Evolutionary conservation across 176 grass and related monocot genomes (phyloP).

Genomic region (Triticum monococcum): DNA sequence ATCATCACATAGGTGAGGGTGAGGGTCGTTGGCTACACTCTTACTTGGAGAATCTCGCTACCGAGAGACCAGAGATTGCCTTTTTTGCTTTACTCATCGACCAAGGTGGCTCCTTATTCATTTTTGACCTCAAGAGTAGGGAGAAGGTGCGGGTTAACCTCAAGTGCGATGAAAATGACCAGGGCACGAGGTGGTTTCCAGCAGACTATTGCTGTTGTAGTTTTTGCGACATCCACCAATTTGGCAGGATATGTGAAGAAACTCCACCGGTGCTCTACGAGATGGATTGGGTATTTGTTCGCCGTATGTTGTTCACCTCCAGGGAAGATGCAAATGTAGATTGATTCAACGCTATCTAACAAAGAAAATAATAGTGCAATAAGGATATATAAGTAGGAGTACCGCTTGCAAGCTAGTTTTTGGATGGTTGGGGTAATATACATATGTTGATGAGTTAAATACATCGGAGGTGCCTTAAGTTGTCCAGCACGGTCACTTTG

Average conservation of each 20-base stretch:
- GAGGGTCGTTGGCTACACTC: not conserved
- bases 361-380: too few species aligned
- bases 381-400: too few species aligned
- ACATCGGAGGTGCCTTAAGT: too few species aligned
- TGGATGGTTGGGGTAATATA: too few species aligned
- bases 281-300: not conserved
- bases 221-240: not conserved
- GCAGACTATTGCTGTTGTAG: not conserved
- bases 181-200: not conserved
- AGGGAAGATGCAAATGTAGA: not conserved
- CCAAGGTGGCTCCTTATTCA: not conserved
- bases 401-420: too few species aligned
- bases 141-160: not conserved
- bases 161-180: not conserved
- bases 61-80: not conserved
- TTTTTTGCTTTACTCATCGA: not conserved
- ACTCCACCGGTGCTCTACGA: not conserved
- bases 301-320: not conserved
- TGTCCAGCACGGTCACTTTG: too few species aligned
- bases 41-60: not conserved
- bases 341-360: not conserved
- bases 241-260: not conserved
- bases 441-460: not conserved
- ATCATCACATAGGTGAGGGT: not conserved
- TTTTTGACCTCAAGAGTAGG: not conserved